Evolutionary conservation across 352 stramenopile genomes (phyloP).

Genomic region (Globisporangium cederbergense): DNA sequence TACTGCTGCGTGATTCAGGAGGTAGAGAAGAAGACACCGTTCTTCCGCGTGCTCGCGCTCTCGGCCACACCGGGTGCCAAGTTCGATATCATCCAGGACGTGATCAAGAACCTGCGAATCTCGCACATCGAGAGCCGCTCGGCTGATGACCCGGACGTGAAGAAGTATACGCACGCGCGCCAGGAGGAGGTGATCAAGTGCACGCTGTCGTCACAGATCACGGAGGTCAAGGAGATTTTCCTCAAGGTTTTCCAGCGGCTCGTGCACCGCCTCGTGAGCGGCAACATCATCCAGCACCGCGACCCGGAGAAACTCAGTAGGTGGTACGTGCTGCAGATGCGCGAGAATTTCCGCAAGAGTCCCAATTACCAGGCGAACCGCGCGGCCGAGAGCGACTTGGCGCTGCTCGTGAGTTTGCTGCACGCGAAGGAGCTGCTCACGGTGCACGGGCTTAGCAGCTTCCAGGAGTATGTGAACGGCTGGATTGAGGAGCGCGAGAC

Average conservation of each 20-base stretch:
- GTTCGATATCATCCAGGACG: slow-evolving; percentile 93
- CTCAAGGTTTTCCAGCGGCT: slow-evolving; percentile 60
- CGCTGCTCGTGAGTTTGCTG: slow-evolving; percentile 65
- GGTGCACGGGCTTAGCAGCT: slow-evolving; percentile 69
- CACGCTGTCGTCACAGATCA: slow-evolving; percentile 51
- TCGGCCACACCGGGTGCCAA: slow-evolving; percentile 96
- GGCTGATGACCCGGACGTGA: slow-evolving; percentile 94
- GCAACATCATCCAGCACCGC: slow-evolving; percentile 61
- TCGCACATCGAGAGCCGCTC: slow-evolving; percentile 94
- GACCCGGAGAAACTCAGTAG: slow-evolving; percentile 74
- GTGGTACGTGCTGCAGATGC: slow-evolving; percentile 79
- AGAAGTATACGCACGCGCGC: slow-evolving; percentile 78
- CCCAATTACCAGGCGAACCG: slow-evolving; percentile 60
- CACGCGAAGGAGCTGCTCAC: slow-evolving; percentile 80
- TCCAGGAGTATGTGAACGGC: slow-evolving; percentile 61
- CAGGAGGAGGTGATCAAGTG: slow-evolving; percentile 86
- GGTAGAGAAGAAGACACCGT: slow-evolving; percentile 56
- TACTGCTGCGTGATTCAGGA: slow-evolving; percentile 92
- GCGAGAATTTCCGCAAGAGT: slow-evolving; percentile 70
- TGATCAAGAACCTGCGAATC: slow-evolving; percentile 94
- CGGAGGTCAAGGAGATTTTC: slow-evolving; percentile 63
- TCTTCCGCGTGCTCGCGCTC: slow-evolving; percentile 93
- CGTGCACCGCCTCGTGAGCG: slow-evolving; percentile 46
- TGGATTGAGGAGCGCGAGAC: slow-evolving; percentile 53
- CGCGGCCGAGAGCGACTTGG: slow-evolving; percentile 72